phyloP scores from a whole-genome alignment of 2,329 filamentous ascomycete species.

The Aspergillus vadensis region DNA sequence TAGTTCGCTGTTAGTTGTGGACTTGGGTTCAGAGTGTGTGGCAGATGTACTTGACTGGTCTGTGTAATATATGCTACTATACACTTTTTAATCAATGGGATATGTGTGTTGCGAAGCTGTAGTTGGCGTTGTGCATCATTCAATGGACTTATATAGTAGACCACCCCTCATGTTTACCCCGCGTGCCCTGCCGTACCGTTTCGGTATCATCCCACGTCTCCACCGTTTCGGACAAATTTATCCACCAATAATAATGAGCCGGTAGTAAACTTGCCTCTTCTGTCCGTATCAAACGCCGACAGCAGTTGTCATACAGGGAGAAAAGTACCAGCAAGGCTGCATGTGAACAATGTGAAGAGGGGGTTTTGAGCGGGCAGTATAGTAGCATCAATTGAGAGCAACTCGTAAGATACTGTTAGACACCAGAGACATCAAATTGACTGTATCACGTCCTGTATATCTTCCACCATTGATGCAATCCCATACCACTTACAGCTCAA shows the following conservation, averaged over 20 bases:
- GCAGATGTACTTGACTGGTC: neutral
- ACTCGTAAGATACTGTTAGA: neutral
- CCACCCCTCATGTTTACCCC: slow-evolving; percentile 10
- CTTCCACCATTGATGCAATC: slow-evolving; percentile 1
- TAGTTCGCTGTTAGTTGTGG: neutral
- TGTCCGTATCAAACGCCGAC: slow-evolving; percentile 4
- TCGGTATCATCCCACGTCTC: slow-evolving; percentile 3
- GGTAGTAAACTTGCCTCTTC: neutral
- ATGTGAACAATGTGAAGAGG: neutral
- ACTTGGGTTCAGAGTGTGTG: neutral
- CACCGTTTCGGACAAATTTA: slow-evolving; percentile 1
- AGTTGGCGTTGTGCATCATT: neutral
- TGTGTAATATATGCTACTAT: neutral
- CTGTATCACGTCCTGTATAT: neutral
- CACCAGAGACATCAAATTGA: neutral
- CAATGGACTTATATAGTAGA: slow-evolving; percentile 2
- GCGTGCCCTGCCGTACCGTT: slow-evolving; percentile 4
- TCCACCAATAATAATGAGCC: neutral
- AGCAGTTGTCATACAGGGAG: neutral
- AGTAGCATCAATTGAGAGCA: neutral
- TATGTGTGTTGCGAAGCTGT: neutral
- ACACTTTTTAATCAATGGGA: neutral
- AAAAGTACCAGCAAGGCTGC: neutral
- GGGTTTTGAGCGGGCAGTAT: neutral
- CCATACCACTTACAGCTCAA: neutral